Conservation (phyloP, 2,329 filamentous ascomycete species). For the Corinectria fuckeliana region DNA sequence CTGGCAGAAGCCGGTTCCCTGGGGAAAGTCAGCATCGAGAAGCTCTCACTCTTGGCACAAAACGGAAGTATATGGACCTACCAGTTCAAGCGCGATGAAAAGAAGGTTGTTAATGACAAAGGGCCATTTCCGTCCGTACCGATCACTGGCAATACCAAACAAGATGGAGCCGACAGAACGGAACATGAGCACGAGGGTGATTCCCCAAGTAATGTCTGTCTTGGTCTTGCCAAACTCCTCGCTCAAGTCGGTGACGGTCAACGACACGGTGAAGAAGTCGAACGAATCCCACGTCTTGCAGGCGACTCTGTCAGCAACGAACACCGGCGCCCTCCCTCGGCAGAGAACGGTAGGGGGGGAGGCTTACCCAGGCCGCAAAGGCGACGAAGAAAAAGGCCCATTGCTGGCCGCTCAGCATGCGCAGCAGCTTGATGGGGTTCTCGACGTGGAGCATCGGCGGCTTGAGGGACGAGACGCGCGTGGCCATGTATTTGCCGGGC, state of each 20-base stretch:
- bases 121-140: slow-evolving; percentile 71
- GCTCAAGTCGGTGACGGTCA: slow-evolving; percentile 62
- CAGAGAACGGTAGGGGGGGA: not conserved
- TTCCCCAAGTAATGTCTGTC: slow-evolving; percentile 68
- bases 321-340: not conserved
- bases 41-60: not conserved
- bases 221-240: slow-evolving; percentile 59
- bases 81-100: slow-evolving; percentile 74
- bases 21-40: slow-evolving; percentile 15
- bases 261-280: slow-evolving; percentile 70
- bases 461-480: slow-evolving; percentile 62
- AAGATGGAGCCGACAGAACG: slow-evolving; percentile 61
- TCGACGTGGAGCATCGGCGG: slow-evolving; percentile 61
- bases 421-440: slow-evolving; percentile 59
- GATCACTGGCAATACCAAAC: slow-evolving; percentile 62
- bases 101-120: slow-evolving; percentile 79
- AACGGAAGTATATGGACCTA: slow-evolving; percentile 49
- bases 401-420: slow-evolving; percentile 56
- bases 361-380: slow-evolving; percentile 62
- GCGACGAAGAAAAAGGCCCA: slow-evolving; percentile 64
- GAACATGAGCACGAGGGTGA: slow-evolving; percentile 68
- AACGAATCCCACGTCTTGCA: slow-evolving; percentile 68
- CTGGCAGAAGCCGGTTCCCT: slow-evolving; percentile 70
- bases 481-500: slow-evolving; percentile 53
- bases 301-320: not conserved